Evolutionary conservation across 1,284 basidiomycete species (phyloP), one percentile per base, ranked within the genome.

Genomic region (Sporisorium iseilematis-ciliati): DNA sequence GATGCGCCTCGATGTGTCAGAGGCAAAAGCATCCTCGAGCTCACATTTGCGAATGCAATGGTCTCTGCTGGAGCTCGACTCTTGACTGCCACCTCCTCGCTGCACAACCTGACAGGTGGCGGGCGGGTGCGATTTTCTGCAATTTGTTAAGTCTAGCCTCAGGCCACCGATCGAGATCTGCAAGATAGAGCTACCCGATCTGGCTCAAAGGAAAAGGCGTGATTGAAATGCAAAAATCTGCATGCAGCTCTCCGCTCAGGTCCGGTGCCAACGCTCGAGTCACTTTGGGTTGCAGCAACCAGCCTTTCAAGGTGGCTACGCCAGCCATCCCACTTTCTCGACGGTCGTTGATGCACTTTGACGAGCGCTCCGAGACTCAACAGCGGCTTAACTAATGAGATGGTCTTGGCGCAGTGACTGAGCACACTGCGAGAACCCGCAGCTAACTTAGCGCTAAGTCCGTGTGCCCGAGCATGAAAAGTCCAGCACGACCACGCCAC

Each of bases 31-130:
- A 1, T 14, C 35, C 14, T 38, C 31, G 8, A 2, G 2, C 31
- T 38, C 35, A 16, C 11, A 14, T 4, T 38, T 14, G 14, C 31
- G 31, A 33, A 33, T 12, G 35, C 35, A 14, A 14, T 14, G 35
- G 14, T 38, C 12, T 3, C 35, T 16, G 7, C 35, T 14, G 35
- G 6, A 38, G 10, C 35, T 38, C 35, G 35, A 38, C 14, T 38
- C 10, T 16, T 14, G 12, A 38, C 10, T 16, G 35, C 14, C 35
- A 38, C 16, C 14, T 14, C 1, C 26, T n/a, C 16, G 48, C 23
- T n/a, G 64, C 64, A 31, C 57, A 66, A 66, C 57, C 53, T 66
- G 64, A 60, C 64, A 60, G 57, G 29, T 40, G 43, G 26, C 26
- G 48, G 21, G 23, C n/a, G n/a, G n/a, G n/a, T n/a, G n/a, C 29